Percentiles rank a stretch among this genome's conserved stretches.
Conservation (phyloP, 2,329 filamentous ascomycete species). For the Fusarium nodosum region DNA sequence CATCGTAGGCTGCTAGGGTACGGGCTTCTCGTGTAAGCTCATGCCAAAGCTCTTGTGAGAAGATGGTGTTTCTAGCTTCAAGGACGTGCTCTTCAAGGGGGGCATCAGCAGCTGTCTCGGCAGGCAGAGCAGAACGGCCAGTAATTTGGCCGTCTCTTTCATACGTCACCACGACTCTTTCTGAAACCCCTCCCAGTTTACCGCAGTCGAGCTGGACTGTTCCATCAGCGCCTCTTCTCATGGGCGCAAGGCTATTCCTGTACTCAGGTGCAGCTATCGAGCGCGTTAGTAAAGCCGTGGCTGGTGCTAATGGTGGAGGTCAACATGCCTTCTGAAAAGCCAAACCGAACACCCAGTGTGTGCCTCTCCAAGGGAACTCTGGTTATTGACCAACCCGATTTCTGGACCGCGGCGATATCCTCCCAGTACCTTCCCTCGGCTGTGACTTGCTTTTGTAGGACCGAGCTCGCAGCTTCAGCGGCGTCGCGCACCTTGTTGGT, state of each 20-base stretch:
- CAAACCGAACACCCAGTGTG: conserved; percentile 87
- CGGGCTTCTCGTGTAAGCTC: conserved; percentile 88
- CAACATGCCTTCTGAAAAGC: conserved; percentile 79
- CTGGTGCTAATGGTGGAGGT: not conserved
- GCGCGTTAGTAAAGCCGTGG: conserved; percentile 46
- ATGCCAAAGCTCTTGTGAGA: conserved; percentile 89
- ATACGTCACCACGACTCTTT: conserved; percentile 77
- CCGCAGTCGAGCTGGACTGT: conserved; percentile 79
- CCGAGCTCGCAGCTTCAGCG: conserved; percentile 77
- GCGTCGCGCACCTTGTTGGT: conserved; percentile 81
- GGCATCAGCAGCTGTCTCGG: conserved; percentile 66
- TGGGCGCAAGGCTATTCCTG: conserved; percentile 79
- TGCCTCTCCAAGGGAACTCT: conserved; percentile 79
- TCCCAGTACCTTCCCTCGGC: conserved; percentile 91
- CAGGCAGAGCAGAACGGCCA: conserved; percentile 68
- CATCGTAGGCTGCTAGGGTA: conserved; percentile 76
- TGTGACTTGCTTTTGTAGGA: conserved; percentile 81
- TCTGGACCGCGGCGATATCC: conserved; percentile 83
- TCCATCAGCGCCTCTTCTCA: conserved; percentile 81
- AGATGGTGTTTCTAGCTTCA: conserved; percentile 82
- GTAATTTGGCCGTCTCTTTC: conserved; percentile 68
- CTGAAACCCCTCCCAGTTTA: conserved; percentile 63
- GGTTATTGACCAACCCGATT: conserved; percentile 88
- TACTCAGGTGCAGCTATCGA: conserved; percentile 67
- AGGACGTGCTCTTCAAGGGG: conserved; percentile 76